Evolutionary conservation across 106 monocot genomes (phyloP).

Genomic region (Dendrobium officinale): DNA sequence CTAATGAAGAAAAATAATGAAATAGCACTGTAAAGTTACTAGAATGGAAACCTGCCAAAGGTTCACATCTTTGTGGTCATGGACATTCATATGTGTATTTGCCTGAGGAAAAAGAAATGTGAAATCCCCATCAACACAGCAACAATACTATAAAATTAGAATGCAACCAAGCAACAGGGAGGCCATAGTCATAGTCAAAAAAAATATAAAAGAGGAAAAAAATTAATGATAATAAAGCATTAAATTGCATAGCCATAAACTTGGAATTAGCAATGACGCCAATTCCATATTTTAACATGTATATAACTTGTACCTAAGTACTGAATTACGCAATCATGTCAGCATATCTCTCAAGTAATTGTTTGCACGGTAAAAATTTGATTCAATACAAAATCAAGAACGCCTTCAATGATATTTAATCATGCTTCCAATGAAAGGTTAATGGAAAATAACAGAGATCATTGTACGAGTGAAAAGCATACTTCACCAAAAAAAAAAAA

Average conservation of each 20-base stretch:
- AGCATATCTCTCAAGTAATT: too few relatives aligned
- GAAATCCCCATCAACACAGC: neutral
- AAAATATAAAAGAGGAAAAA: neutral
- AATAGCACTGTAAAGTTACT: neutral
- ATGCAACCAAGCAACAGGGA: neutral
- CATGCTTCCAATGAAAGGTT: neutral
- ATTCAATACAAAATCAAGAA: neutral
- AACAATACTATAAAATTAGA: neutral
- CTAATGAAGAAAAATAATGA: neutral
- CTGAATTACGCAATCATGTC: neutral
- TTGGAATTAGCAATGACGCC: neutral
- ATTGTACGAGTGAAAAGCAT: neutral
- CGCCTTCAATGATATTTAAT: neutral
- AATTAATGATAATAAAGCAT: neutral
- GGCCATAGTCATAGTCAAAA: neutral
- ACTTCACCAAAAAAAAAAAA: neutral
- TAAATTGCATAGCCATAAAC: neutral
- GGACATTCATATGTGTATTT: slow-evolving; percentile 55
- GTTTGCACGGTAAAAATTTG: neutral
- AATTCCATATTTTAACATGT: neutral
- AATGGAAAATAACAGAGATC: neutral
- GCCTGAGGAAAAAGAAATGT: slow-evolving; percentile 23
- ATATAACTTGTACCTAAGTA: neutral
- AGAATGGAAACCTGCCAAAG: slow-evolving; percentile 73
- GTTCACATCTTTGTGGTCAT: slow-evolving; percentile 66